phyloP scores from a whole-genome alignment of 768 basidiomycete species.

The Lactarius sanguifluus region DNA sequence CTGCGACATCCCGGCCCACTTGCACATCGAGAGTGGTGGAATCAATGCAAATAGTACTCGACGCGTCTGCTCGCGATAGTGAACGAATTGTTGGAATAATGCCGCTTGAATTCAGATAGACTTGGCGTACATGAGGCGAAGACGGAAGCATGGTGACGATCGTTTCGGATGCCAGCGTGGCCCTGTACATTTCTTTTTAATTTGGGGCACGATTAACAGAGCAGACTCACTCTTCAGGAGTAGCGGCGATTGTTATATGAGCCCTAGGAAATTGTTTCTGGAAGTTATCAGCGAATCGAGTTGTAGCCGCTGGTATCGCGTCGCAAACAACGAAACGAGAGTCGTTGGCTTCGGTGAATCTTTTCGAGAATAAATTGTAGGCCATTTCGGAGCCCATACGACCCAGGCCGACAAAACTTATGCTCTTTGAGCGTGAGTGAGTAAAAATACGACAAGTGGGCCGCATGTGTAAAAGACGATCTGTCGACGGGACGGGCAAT shows the following conservation, averaged over 20 bases:
- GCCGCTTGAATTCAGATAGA: slow-evolving; percentile 62
- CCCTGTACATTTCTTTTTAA: slow-evolving; percentile 43
- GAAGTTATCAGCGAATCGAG: slow-evolving; percentile 57
- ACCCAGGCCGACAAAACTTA: slow-evolving; percentile 84
- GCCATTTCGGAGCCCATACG: slow-evolving; percentile 90
- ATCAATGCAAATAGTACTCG: slow-evolving; percentile 73
- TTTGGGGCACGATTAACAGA: slow-evolving; percentile 8
- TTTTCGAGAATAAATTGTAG: slow-evolving; percentile 79
- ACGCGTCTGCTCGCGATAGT: slow-evolving; percentile 40
- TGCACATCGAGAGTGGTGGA: slow-evolving; percentile 87
- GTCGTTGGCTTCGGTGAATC: slow-evolving; percentile 51
- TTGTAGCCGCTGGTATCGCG: slow-evolving; percentile 58
- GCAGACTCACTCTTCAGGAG: slow-evolving; percentile 70
- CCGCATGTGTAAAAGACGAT: slow-evolving; percentile 43
- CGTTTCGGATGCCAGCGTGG: slow-evolving; percentile 58
- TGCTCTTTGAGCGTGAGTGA: slow-evolving; percentile 41
- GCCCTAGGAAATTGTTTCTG: slow-evolving; percentile 56
- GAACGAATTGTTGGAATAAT: slow-evolving; percentile 62
- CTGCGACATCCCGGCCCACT: slow-evolving; percentile 66
- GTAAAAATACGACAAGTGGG: slow-evolving; percentile 45
- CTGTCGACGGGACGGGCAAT: neutral
- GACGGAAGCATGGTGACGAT: slow-evolving; percentile 93
- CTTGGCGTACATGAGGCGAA: slow-evolving; percentile 79
- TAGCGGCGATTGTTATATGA: slow-evolving; percentile 54
- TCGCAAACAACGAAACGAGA: slow-evolving; percentile 77